Percentiles rank a stretch among this genome's conserved stretches.
Evolutionary conservation across 2,329 filamentous ascomycete species (phyloP).

Genomic region (Leptodontidium sp.): DNA sequence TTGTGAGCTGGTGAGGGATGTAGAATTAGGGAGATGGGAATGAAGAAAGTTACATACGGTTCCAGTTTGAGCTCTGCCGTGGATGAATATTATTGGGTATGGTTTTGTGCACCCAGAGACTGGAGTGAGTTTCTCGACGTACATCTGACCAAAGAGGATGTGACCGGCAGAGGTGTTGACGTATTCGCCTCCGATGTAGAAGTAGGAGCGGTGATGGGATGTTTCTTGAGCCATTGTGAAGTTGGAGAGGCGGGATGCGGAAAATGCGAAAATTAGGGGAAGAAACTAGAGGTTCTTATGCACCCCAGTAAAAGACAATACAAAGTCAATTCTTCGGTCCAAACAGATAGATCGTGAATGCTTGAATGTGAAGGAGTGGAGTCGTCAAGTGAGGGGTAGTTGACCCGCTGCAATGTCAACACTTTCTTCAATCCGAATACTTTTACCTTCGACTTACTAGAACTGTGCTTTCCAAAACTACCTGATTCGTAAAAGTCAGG

Average conservation of each 20-base stretch:
- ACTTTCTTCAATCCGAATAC: background rate
- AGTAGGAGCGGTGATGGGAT: conserved; percentile 29
- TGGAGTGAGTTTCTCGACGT: conserved; percentile 58
- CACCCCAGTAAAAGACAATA: too few species aligned
- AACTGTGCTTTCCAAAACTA: too few species aligned
- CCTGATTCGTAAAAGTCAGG: too few species aligned
- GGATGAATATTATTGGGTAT: conserved; percentile 42
- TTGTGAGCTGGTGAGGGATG: too few species aligned
- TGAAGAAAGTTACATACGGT: conserved; percentile 33
- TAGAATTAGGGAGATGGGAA: too few species aligned
- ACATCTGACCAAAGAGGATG: conserved; percentile 55
- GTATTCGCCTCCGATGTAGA: conserved; percentile 43
- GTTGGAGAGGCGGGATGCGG: background rate
- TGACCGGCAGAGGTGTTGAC: conserved; percentile 25
- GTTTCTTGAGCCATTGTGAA: conserved; percentile 12
- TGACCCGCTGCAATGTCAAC: too few species aligned
- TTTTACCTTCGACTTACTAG: background rate
- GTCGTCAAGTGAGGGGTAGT: too few species aligned
- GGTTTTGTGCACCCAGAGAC: conserved; percentile 16
- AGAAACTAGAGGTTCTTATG: too few species aligned
- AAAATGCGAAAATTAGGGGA: background rate
- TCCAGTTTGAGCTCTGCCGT: conserved; percentile 40
- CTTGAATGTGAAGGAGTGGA: too few species aligned
- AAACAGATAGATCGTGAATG: too few species aligned
- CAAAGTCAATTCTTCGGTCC: too few species aligned